Evolutionary conservation across 805 yeast genomes (phyloP).

Genomic region (Saccharomyces paradoxus): DNA sequence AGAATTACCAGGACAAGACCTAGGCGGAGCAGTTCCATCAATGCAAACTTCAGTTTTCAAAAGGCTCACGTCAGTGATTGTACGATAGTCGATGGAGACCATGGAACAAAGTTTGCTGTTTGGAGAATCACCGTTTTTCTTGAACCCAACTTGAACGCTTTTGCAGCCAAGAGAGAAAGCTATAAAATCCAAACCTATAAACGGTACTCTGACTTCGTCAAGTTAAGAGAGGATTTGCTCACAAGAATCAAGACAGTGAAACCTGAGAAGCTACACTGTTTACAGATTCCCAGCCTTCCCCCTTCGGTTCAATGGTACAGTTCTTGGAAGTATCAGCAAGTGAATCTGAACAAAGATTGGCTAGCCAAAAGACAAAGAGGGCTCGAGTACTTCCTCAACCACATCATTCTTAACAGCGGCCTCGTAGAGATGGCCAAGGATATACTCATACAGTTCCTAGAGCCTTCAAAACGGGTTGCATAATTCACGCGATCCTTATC

Average conservation of each 20-base stretch:
- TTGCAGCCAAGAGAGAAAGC: neutral
- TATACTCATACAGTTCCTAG: constrained; percentile 36
- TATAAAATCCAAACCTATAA: constrained; percentile 38
- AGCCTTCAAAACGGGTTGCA: neutral
- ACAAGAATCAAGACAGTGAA: constrained; percentile 24
- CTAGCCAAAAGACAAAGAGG: constrained; percentile 48
- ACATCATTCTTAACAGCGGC: constrained; percentile 38
- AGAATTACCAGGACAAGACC: neutral
- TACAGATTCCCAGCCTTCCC: constrained; percentile 42
- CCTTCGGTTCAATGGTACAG: constrained; percentile 38
- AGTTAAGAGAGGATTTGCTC: constrained; percentile 36
- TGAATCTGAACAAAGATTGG: constrained; percentile 37
- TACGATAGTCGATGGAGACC: constrained; percentile 23
- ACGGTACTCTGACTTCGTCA: constrained; percentile 58
- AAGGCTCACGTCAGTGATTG: constrained; percentile 21
- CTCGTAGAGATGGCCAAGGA: constrained; percentile 36
- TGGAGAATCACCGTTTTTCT: constrained; percentile 24
- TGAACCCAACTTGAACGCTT: constrained; percentile 2
- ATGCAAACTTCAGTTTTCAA: constrained; percentile 9
- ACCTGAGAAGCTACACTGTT: constrained; percentile 21
- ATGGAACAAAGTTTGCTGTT: constrained; percentile 21
- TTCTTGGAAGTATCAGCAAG: constrained; percentile 22
- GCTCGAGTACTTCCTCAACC: constrained; percentile 51
- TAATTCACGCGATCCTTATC: neutral
- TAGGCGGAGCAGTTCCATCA: constrained; percentile 6